Evolutionary conservation across 2,329 filamentous ascomycete genomes (phyloP).

Genomic region (Aureobasidium sp.): DNA sequence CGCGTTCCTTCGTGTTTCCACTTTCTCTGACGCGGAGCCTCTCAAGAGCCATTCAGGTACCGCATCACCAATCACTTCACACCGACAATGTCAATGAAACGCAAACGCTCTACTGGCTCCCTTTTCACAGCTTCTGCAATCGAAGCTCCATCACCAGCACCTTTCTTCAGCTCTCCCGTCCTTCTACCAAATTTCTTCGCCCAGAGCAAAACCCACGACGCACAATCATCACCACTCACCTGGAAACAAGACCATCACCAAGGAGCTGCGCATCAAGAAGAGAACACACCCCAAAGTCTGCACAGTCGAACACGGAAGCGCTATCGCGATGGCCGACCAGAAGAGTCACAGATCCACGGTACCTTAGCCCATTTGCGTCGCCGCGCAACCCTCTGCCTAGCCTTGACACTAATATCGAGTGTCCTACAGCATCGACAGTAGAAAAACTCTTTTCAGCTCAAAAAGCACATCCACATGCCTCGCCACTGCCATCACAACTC

Average conservation of each 20-base stretch:
- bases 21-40: neutral
- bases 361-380: slow-evolving; percentile 19
- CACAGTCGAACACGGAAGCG: slow-evolving; percentile 54
- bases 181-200: slow-evolving; percentile 26
- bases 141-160: slow-evolving; percentile 27
- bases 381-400: slow-evolving; percentile 13
- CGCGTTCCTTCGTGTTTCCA: neutral
- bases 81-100: slow-evolving; percentile 46
- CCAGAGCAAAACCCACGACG: slow-evolving; percentile 24
- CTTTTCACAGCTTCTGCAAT: slow-evolving; percentile 41
- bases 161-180: slow-evolving; percentile 16
- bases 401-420: slow-evolving; percentile 14
- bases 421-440: slow-evolving; percentile 38
- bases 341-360: slow-evolving; percentile 51
- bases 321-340: slow-evolving; percentile 51
- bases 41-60: neutral
- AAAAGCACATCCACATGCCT: slow-evolving; percentile 26
- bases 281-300: slow-evolving; percentile 25
- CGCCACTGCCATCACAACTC: slow-evolving; percentile 27
- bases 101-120: slow-evolving; percentile 46
- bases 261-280: neutral
- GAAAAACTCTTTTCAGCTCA: slow-evolving; percentile 41
- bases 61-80: neutral
- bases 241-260: neutral
- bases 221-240: neutral